Evolutionary conservation across 2,329 filamentous ascomycete species (phyloP).

Genomic region (Alternaria alternata): DNA sequence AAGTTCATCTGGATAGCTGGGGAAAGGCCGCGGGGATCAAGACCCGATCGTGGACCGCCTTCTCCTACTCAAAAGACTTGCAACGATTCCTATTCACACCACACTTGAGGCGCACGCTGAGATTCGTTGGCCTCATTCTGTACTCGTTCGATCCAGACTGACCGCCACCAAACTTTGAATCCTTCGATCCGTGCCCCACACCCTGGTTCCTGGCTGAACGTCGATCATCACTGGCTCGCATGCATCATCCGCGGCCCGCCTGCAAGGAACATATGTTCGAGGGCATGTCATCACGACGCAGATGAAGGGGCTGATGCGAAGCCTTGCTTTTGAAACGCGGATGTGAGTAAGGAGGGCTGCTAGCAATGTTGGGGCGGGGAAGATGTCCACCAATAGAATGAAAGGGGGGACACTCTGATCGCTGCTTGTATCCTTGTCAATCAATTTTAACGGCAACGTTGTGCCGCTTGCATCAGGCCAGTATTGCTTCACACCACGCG

Average conservation of each 20-base stretch:
- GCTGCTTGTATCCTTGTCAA: background rate
- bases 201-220: conserved; percentile 1
- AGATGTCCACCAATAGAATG: background rate
- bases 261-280: background rate
- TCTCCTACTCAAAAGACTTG: background rate
- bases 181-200: background rate
- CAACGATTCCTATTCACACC: background rate
- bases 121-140: background rate
- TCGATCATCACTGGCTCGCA: conserved; percentile 3
- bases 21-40: background rate
- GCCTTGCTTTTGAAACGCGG: background rate
- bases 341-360: background rate
- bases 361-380: background rate
- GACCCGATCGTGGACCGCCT: background rate
- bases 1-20: background rate
- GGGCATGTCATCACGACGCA: background rate
- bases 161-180: background rate
- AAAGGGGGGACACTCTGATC: background rate
- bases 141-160: background rate
- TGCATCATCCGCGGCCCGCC: background rate
- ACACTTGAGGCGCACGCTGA: background rate
- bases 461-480: background rate
- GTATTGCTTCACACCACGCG: background rate
- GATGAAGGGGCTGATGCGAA: background rate
- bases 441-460: background rate